These are phyloP conservation scores for Solanum sparsipilum DNA, from an alignment of 257 asterid genomes.

Conservation along the genomic window DNA sequence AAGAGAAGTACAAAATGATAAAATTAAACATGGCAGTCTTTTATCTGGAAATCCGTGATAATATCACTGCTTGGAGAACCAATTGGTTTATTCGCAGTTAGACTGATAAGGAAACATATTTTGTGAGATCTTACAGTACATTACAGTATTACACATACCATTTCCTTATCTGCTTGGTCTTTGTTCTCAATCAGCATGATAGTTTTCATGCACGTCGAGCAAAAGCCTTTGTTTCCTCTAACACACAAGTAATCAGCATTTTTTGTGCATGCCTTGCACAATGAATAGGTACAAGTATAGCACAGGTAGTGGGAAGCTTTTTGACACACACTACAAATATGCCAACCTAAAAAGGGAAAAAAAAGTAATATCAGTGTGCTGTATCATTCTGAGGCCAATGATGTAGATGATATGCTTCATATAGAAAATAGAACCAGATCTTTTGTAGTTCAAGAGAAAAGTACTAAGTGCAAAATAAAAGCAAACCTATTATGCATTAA, in stretches of 20 bases:
- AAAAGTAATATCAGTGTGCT: slow-evolving; percentile 5
- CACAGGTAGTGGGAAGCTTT: slow-evolving; percentile 69
- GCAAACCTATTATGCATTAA: neutral
- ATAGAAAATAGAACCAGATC: neutral
- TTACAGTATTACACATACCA: slow-evolving; percentile 34
- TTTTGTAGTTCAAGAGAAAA: neutral
- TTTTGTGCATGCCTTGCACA: slow-evolving; percentile 83
- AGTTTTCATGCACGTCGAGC: slow-evolving; percentile 82
- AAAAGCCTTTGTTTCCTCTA: slow-evolving; percentile 83
- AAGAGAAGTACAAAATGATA: neutral
- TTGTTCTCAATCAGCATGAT: slow-evolving; percentile 82
- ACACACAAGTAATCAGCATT: slow-evolving; percentile 58
- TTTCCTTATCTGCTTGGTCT: slow-evolving; percentile 52
- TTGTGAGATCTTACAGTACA: neutral
- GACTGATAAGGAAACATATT: neutral
- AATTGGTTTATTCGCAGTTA: neutral
- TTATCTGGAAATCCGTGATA: neutral
- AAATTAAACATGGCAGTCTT: neutral
- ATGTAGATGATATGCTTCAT: neutral
- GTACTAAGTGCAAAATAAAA: neutral
- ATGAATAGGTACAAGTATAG: slow-evolving; percentile 88
- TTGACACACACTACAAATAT: slow-evolving; percentile 83
- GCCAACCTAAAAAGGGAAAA: slow-evolving; percentile 70
- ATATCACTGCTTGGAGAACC: neutral
- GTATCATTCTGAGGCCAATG: neutral